Base-by-base conservation (phyloP, 2,329 filamentous ascomycete species). In the Talaromyces funiculosus region DNA sequence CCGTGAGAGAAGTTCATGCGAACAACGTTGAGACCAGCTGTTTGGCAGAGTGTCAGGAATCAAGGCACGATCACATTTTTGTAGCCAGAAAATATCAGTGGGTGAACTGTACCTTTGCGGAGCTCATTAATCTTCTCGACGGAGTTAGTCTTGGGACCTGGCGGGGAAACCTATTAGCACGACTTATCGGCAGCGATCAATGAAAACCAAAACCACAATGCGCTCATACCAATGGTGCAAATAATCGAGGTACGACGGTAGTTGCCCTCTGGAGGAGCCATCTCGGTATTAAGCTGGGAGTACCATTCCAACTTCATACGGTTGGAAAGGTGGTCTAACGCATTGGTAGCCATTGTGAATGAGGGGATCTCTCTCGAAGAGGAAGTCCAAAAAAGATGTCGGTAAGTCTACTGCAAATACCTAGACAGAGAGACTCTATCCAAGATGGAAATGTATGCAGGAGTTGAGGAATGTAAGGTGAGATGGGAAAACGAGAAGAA, bases 1-100 rank as follows among this genome's bases (percentile, higher is more conserved):
- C 90, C 90, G 79, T 96, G 90, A 67, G 90, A 96, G 78, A 97
- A 97, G 89, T 99, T 99, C 94, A 99, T 99, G 81, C 94, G 93
- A 69, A 97, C 94, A 68, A 99, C 92, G 80, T 97, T 97, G 72
- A 97, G 88, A 79, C 94, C 94, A 67, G 88, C 89, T 81, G 66
- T 67, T 61, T 61, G 54, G 43, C 64, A 10, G 35, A 14, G 16
- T 18, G 29, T 33, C 47, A 51, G 29, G 8, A 51, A 20, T 12
- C 45, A 49, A 9, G 10, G 20, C 26, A 51, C 2, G 14, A 20
- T 6, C 4, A 51, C 14, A 3, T 16, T 33, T 35, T 14, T 31
- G n/a, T 20, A 33, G 8, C 26, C 22, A 29, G 9, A 43, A 45
- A 6, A 33, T 7, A 8, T 56, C 45, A 29, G 29, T 26, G 18